Conservation (phyloP, 805 yeast genomes). For the Ogataea pini region DNA sequence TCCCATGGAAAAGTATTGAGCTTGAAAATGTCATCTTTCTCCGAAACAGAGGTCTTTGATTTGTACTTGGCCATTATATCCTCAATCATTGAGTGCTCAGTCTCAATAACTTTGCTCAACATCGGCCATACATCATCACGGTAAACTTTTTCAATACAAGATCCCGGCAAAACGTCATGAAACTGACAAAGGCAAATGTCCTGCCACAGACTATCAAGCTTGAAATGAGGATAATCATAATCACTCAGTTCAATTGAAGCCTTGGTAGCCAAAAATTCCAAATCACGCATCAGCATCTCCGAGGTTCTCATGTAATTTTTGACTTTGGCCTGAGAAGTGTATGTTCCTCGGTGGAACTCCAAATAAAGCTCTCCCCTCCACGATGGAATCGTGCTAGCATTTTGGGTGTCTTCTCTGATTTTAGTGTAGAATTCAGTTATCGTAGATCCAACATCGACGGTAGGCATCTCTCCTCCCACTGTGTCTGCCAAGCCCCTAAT, state of each 20-base stretch:
- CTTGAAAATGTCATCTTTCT: slow-evolving; percentile 30
- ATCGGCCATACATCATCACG: slow-evolving; percentile 83
- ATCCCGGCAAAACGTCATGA: slow-evolving; percentile 98
- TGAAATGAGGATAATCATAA: slow-evolving; percentile 71
- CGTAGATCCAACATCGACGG: slow-evolving; percentile 73
- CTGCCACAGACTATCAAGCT: slow-evolving; percentile 80
- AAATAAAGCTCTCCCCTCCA: slow-evolving; percentile 95
- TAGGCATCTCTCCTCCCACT: slow-evolving; percentile 72
- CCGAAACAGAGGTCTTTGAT: slow-evolving; percentile 7
- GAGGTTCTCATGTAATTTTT: slow-evolving; percentile 76
- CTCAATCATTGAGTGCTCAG: slow-evolving; percentile 52
- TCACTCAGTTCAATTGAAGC: slow-evolving; percentile 55
- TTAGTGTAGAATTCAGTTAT: slow-evolving; percentile 80
- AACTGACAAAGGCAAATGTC: slow-evolving; percentile 87
- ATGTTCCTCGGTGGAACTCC: slow-evolving; percentile 96
- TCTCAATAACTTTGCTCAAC: slow-evolving; percentile 56
- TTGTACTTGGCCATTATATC: slow-evolving; percentile 38
- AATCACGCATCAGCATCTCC: slow-evolving; percentile 78
- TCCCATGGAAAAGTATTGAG: slow-evolving; percentile 70
- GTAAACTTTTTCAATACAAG: slow-evolving; percentile 92
- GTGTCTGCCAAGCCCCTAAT: slow-evolving; percentile 85
- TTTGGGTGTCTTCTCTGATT: slow-evolving; percentile 58
- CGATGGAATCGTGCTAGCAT: slow-evolving; percentile 70
- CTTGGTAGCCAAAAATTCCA: slow-evolving; percentile 79
- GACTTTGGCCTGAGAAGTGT: slow-evolving; percentile 88